Evolutionary conservation across 768 basidiomycete species (phyloP).

Genomic region (Panaeolus papilionaceus): DNA sequence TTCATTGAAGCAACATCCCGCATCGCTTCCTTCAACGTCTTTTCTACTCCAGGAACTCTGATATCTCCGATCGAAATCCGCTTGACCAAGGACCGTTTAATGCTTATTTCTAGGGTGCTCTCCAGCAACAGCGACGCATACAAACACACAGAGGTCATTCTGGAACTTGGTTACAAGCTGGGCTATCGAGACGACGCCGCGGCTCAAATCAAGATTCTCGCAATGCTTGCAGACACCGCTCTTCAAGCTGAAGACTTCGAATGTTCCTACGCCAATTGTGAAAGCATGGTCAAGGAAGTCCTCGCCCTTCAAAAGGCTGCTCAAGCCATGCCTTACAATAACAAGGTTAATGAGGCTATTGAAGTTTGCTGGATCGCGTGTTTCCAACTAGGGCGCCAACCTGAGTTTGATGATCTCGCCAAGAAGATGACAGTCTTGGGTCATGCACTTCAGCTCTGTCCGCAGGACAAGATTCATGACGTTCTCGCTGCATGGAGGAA

Average conservation of each 20-base stretch:
- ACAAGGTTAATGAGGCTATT: slow-evolving; percentile 59
- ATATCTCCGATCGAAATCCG: slow-evolving; percentile 95
- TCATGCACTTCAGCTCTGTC: slow-evolving; percentile 85
- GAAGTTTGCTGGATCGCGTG: slow-evolving; percentile 93
- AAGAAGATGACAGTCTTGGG: slow-evolving; percentile 78
- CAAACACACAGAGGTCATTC: slow-evolving; percentile 89
- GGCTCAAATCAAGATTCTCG: slow-evolving; percentile 83
- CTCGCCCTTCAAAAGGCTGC: slow-evolving; percentile 48
- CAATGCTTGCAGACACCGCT: slow-evolving; percentile 92
- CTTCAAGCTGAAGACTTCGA: slow-evolving; percentile 82
- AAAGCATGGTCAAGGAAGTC: slow-evolving; percentile 73
- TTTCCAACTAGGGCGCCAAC: slow-evolving; percentile 85
- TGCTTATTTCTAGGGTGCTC: slow-evolving; percentile 86
- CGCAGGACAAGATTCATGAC: slow-evolving; percentile 77
- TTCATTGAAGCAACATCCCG: slow-evolving; percentile 99
- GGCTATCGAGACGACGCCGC: slow-evolving; percentile 75
- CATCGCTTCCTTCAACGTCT: slow-evolving; percentile 90
- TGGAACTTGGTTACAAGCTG: slow-evolving; percentile 89
- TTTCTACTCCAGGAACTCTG: slow-evolving; percentile 73
- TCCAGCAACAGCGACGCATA: slow-evolving; percentile 87
- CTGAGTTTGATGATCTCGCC: slow-evolving; percentile 71
- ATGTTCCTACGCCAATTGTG: slow-evolving; percentile 73
- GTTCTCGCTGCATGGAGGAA: slow-evolving; percentile 81
- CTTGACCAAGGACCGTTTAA: slow-evolving; percentile 86
- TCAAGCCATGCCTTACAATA: slow-evolving; percentile 39